Evolutionary conservation across 495 filamentous ascomycete genomes (phyloP), one percentile per base, ranked within the genome.

Genomic region (Lophium mytilinum): DNA sequence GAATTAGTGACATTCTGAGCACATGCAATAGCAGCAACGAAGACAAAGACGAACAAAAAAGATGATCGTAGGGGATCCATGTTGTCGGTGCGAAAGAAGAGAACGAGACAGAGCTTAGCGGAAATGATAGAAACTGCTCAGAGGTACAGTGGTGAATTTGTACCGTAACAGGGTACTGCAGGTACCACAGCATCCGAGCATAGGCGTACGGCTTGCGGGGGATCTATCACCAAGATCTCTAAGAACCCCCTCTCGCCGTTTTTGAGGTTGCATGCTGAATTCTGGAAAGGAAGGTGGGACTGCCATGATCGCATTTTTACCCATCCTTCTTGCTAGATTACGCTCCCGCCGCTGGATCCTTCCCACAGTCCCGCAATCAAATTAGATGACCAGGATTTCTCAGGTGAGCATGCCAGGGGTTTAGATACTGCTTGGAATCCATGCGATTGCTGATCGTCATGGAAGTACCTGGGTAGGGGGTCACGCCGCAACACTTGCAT

Each of bases 1-100:
- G 49, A 52, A 12, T 37, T 46, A 8, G 60, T 63, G 5, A 17
- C 18, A 47, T 59, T 63, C 40, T 63, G 55, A 9, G 55, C 51
- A 48, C 12, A 40, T 4, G 48, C 47, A 43, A 49, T 2, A 6
- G 8, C 21, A 17, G 8, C 41, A 53, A 57, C 30, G 34, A 63
- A 36, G 10, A 49, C 42, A 7, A 56, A 43, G n/a, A 55, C 46
- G 15, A 56, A 17, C 19, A 35, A 51, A 36, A 56, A 15, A n/a
- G 50, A 40, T 12, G 52, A 12, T 48, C 12, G 36, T n/a, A 37
- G 8, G 8, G 15, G 18, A 9, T 24, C 10, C 49, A 52, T 52
- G 14, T 15, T 40, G 49, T 10, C 34, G 37, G 24, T 9, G 37
- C 24, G 43, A 19, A 48, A 12, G 7, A 48, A 48, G 33, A 48